Evolutionary conservation across 139 green algal genomes (phyloP).

Genomic region (Yamagishiella unicocca): DNA sequence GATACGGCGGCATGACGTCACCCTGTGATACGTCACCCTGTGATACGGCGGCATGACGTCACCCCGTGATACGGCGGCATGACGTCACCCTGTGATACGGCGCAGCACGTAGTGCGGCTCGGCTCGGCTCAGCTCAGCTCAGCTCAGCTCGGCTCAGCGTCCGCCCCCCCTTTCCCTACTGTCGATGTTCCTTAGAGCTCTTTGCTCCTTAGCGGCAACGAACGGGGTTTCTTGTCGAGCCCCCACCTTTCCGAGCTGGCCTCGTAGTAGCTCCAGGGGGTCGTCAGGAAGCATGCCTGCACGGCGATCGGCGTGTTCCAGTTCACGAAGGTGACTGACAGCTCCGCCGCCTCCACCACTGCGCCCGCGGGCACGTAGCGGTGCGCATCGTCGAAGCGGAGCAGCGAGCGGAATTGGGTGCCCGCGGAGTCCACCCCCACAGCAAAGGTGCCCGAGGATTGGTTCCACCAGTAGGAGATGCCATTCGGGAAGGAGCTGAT

Average conservation of each 20-base stretch:
- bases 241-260: background rate
- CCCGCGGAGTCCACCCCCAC: background rate
- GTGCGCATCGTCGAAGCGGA: constrained; percentile 33
- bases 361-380: constrained; percentile 20
- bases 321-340: constrained; percentile 29
- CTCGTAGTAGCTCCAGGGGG: background rate
- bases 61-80: no score
- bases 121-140: no score
- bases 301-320: background rate
- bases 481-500: constrained; percentile 23
- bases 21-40: no score
- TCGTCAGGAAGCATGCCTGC: constrained; percentile 21
- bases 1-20: no score
- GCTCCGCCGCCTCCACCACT: constrained; percentile 30
- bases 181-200: no score
- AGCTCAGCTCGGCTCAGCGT: no score
- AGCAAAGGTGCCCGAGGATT: background rate
- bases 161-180: no score
- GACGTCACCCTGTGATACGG: no score
- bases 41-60: no score
- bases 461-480: constrained; percentile 19
- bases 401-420: background rate
- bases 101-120: no score
- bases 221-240: no score
- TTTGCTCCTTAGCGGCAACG: no score